These are phyloP conservation scores for Boletales sp. DNA, from an alignment of 768 basidiomycete genomes.

Conservation along the genomic window DNA sequence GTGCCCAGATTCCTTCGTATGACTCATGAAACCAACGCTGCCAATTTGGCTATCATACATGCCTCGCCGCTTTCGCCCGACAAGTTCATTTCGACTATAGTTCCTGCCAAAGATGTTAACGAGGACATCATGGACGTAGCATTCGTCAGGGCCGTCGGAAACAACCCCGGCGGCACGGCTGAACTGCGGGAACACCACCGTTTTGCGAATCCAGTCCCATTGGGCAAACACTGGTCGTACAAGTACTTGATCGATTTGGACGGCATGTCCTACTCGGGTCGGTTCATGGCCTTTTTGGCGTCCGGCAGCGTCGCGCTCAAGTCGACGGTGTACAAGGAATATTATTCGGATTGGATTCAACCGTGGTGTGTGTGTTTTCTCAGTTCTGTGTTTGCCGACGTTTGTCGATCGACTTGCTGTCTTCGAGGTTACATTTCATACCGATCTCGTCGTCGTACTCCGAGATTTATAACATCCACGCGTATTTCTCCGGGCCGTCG, in stretches of 20 bases:
- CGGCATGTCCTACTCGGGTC: constrained; percentile 92
- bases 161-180: constrained; percentile 73
- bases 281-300: constrained; percentile 81
- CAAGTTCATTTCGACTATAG: constrained; percentile 55
- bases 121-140: constrained; percentile 82
- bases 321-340: constrained; percentile 88
- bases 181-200: constrained; percentile 63
- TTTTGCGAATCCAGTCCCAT: constrained; percentile 69
- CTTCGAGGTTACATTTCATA: constrained; percentile 85
- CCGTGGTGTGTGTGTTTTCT: constrained; percentile 66
- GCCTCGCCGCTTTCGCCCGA: constrained; percentile 59
- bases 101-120: constrained; percentile 63
- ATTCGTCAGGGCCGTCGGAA: constrained; percentile 75
- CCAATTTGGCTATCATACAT: constrained; percentile 64
- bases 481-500: constrained; percentile 89
- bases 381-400: not conserved
- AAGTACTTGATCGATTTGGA: constrained; percentile 92
- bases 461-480: constrained; percentile 91
- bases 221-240: constrained; percentile 89
- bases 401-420: not conserved
- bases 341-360: constrained; percentile 87
- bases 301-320: constrained; percentile 91
- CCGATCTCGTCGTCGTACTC: constrained; percentile 82
- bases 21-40: constrained; percentile 49
- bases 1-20: constrained; percentile 64